phyloP scores from a whole-genome alignment of 2,329 filamentous ascomycete genomes.

The Pestalotiopsis fici region DNA sequence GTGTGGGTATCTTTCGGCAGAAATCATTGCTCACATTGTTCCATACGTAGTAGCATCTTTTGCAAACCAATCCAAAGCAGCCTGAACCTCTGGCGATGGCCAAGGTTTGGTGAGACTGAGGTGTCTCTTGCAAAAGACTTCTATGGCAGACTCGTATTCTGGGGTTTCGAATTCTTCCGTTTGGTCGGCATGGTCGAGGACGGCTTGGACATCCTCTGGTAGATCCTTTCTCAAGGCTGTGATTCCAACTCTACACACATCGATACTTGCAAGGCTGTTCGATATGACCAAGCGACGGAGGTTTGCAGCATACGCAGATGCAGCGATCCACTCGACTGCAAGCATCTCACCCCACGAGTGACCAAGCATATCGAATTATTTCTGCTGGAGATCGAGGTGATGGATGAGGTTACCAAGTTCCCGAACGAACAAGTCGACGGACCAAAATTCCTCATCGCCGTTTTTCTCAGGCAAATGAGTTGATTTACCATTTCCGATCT shows the following conservation, averaged over 20 bases:
- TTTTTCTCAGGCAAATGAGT: conserved; percentile 47
- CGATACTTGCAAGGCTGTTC: conserved; percentile 31
- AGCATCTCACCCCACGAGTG: conserved; percentile 58
- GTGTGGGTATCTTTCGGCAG: too few species aligned
- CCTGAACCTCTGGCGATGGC: conserved; percentile 33
- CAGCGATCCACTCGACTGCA: conserved; percentile 40
- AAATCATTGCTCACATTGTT: conserved; percentile 33
- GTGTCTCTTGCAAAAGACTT: conserved; percentile 32
- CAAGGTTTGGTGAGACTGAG: conserved; percentile 25
- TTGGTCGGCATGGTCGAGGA: conserved; percentile 23
- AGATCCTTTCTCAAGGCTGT: conserved; percentile 17
- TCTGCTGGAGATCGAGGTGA: conserved; percentile 36
- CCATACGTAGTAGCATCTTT: conserved; percentile 31
- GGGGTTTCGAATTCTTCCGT: conserved; percentile 25
- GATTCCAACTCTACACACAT: conserved; percentile 19
- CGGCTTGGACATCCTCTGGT: conserved; percentile 20
- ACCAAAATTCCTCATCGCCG: conserved; percentile 43
- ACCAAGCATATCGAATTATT: conserved; percentile 43
- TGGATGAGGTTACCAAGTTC: conserved; percentile 50
- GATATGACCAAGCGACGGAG: conserved; percentile 28
- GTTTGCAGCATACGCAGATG: conserved; percentile 16
- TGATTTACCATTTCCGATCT: conserved; percentile 49
- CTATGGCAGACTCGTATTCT: conserved; percentile 30
- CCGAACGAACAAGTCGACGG: conserved; percentile 43
- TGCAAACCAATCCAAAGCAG: conserved; percentile 28